Percentiles rank a stretch among this genome's conserved stretches.
Conservation (phyloP, 306 rosid genomes). For the Rosa multiflora region DNA sequence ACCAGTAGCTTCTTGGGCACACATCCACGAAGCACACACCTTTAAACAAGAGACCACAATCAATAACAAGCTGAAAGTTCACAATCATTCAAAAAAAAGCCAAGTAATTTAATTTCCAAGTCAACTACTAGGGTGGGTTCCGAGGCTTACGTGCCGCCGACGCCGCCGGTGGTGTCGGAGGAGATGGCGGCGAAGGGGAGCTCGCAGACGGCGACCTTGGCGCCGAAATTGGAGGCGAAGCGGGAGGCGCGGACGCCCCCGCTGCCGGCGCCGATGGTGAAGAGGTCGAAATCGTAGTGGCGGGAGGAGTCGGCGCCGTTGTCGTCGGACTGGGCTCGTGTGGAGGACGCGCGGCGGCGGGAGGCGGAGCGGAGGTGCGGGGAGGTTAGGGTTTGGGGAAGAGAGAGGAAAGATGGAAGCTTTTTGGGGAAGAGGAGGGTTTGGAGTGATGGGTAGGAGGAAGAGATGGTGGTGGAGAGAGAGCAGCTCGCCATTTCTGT, state of each 20-base stretch:
- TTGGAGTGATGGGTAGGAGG: slow-evolving; percentile 40
- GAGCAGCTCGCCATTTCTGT: slow-evolving; percentile 44
- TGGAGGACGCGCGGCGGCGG: slow-evolving; percentile 29
- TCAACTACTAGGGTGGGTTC: not conserved
- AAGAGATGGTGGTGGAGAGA: slow-evolving; percentile 36
- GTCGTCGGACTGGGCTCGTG: slow-evolving; percentile 45
- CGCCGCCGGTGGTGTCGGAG: slow-evolving; percentile 84
- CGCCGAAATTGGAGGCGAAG: slow-evolving; percentile 69
- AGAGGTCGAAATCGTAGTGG: slow-evolving; percentile 81
- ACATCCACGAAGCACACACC: slow-evolving; percentile 97
- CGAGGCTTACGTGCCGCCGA: slow-evolving; percentile 86
- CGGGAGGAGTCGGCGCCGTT: slow-evolving; percentile 47
- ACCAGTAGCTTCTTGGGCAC: slow-evolving; percentile 93
- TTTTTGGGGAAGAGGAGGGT: slow-evolving; percentile 42
- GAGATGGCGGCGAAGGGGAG: slow-evolving; percentile 90
- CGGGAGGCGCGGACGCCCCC: slow-evolving; percentile 97
- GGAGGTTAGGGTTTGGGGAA: slow-evolving; percentile 25
- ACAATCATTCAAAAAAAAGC: not conserved
- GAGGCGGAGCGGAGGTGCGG: slow-evolving; percentile 21
- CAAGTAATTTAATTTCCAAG: not conserved
- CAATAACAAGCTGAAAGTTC: not conserved
- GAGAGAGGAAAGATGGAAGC: slow-evolving; percentile 27
- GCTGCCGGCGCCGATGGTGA: slow-evolving; percentile 93
- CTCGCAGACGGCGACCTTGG: slow-evolving; percentile 82
- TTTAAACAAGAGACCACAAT: slow-evolving; percentile 16